Conservation (phyloP, 2,329 filamentous ascomycete species). For the Hypoxylon sp. region DNA sequence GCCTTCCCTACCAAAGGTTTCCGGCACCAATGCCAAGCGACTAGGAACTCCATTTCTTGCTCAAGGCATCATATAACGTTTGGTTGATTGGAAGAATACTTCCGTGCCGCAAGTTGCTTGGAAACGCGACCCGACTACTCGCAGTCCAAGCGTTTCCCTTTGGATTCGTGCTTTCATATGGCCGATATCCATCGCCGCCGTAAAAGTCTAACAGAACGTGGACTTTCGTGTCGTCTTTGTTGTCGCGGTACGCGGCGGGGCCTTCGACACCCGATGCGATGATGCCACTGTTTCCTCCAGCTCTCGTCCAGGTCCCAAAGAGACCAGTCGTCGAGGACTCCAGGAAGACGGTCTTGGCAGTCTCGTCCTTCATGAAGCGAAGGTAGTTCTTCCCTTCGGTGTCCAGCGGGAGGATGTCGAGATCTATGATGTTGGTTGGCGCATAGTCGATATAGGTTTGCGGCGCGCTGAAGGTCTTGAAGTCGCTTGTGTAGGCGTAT, state of each 20-base stretch:
- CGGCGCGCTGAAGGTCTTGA: constrained; percentile 63
- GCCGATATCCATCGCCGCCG: constrained; percentile 61
- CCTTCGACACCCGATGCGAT: constrained; percentile 60
- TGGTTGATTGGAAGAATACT: constrained; percentile 62
- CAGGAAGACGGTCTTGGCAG: constrained; percentile 62
- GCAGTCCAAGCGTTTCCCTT: constrained; percentile 59
- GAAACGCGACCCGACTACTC: constrained; percentile 57
- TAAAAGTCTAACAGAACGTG: constrained; percentile 65
- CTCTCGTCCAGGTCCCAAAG: constrained; percentile 64
- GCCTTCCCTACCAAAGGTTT: not conserved
- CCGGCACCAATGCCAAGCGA: not conserved
- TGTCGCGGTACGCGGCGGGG: constrained; percentile 59
- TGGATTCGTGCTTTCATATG: constrained; percentile 60
- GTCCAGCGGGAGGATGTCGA: constrained; percentile 65
- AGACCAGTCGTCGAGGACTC: constrained; percentile 62
- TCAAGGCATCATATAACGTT: constrained; percentile 57
- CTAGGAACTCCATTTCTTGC: constrained; percentile 51
- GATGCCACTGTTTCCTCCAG: constrained; percentile 56
- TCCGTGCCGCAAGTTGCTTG: constrained; percentile 63
- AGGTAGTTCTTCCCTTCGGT: constrained; percentile 56
- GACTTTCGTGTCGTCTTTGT: constrained; percentile 53
- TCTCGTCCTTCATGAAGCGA: constrained; percentile 68
- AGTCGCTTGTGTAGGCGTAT: constrained; percentile 67
- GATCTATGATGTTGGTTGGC: constrained; percentile 63
- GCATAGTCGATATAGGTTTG: constrained; percentile 63